A percentile compares a stretch with the other conserved stretches of the same genome.
These are phyloP conservation scores for Mimosa bimucronata DNA, from an alignment of 306 rosid genomes.

Conservation along the genomic window DNA sequence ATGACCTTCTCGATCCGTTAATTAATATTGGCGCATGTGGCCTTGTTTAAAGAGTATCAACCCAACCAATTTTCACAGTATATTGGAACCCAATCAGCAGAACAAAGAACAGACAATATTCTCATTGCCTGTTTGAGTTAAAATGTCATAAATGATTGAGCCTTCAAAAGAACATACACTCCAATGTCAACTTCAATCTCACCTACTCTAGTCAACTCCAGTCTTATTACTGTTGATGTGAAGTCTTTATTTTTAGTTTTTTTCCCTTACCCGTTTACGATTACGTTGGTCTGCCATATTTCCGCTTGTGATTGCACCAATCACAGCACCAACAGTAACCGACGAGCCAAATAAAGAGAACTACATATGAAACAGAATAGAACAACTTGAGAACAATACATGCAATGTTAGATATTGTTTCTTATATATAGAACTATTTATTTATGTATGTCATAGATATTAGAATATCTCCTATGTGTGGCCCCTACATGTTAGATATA, in stretches of 20 bases:
- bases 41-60: too few species aligned
- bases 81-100: constrained; percentile 2
- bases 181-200: background rate
- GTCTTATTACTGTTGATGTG: background rate
- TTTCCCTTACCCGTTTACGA: constrained; percentile 9
- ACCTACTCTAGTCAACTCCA: too few species aligned
- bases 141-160: background rate
- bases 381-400: background rate
- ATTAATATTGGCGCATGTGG: too few species aligned
- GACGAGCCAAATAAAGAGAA: constrained; percentile 6
- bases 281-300: background rate
- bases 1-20: too few species aligned
- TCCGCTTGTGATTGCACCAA: constrained; percentile 5
- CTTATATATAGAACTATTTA: too few species aligned
- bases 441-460: too few species aligned
- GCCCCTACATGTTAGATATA: too few species aligned
- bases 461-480: too few species aligned
- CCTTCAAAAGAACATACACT: background rate
- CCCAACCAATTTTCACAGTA: background rate
- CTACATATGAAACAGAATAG: constrained; percentile 1
- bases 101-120: constrained; percentile 5
- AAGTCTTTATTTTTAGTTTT: background rate
- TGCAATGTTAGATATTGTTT: too few species aligned
- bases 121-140: constrained; percentile 10
- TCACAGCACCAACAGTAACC: background rate